Percentiles rank a stretch among this genome's conserved stretches.
Evolutionary conservation across 2,329 filamentous ascomycete genomes (phyloP).

Genomic region (Cladophialophora exuberans): DNA sequence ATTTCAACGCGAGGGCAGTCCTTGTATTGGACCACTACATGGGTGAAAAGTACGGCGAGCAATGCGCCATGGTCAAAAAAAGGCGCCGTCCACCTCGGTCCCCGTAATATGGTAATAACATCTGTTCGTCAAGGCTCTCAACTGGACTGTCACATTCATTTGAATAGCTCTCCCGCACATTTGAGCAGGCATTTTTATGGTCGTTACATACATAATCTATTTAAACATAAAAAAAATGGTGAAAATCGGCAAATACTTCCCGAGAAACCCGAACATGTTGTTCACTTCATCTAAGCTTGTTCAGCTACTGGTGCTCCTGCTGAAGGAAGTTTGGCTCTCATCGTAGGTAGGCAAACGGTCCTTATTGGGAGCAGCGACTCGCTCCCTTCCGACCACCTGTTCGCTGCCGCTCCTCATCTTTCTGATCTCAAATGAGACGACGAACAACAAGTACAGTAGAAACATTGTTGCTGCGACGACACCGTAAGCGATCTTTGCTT

Average conservation of each 20-base stretch:
- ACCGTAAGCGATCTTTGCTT: slow-evolving; percentile 52
- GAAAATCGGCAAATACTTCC: neutral
- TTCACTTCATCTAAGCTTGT: neutral
- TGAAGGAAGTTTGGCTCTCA: slow-evolving; percentile 26
- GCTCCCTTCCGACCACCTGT: slow-evolving; percentile 16
- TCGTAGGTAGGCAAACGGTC: slow-evolving; percentile 26
- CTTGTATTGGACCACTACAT: slow-evolving; percentile 57
- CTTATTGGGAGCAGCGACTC: slow-evolving; percentile 16
- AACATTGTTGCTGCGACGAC: slow-evolving; percentile 55
- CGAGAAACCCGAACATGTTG: neutral
- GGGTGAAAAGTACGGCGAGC: slow-evolving; percentile 37
- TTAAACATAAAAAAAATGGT: too few species aligned
- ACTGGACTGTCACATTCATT: too few species aligned
- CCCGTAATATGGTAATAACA: slow-evolving; percentile 38
- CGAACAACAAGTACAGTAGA: slow-evolving; percentile 43
- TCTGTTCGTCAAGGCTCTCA: neutral
- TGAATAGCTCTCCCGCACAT: too few species aligned
- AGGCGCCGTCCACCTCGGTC: slow-evolving; percentile 45
- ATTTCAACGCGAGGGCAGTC: slow-evolving; percentile 49
- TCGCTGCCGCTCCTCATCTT: slow-evolving; percentile 9
- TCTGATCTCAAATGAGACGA: slow-evolving; percentile 31
- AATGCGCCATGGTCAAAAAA: slow-evolving; percentile 43
- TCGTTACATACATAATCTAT: too few species aligned
- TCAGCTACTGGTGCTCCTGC: neutral
- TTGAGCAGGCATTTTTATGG: too few species aligned